These are phyloP conservation scores for Guadua angustifolia DNA, from an alignment of 176 grass and related monocot genomes.

Conservation along the genomic window DNA sequence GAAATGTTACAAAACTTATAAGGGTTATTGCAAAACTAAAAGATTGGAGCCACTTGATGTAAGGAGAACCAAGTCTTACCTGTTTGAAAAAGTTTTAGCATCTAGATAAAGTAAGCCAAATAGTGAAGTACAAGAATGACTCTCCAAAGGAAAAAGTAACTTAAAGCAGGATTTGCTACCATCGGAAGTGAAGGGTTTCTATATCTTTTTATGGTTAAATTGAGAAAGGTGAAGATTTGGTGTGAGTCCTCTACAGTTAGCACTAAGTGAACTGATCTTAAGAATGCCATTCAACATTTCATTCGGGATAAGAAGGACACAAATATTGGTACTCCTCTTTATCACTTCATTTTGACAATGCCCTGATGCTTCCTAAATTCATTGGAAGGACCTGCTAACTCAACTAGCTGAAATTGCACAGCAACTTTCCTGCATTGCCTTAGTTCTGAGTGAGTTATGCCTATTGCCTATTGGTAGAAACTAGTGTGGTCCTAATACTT, in stretches of 20 bases:
- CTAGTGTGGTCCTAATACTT: too few relatives aligned
- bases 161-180: slow-evolving; percentile 25
- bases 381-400: slow-evolving; percentile 35
- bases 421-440: slow-evolving; percentile 4
- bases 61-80: background rate
- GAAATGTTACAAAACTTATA: background rate
- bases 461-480: too few relatives aligned
- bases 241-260: background rate
- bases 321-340: slow-evolving; percentile 2
- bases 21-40: too few relatives aligned
- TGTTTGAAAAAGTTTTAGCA: too few relatives aligned
- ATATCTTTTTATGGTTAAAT: slow-evolving; percentile 9
- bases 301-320: slow-evolving; percentile 6
- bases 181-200: slow-evolving; percentile 7
- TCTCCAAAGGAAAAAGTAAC: slow-evolving; percentile 20
- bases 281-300: slow-evolving; percentile 29
- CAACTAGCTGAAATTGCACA: slow-evolving; percentile 23
- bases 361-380: background rate
- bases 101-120: too few relatives aligned
- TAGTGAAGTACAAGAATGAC: slow-evolving; percentile 19
- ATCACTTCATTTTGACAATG: background rate
- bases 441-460: slow-evolving; percentile 29
- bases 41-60: background rate
- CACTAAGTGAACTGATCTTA: background rate
- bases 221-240: slow-evolving; percentile 32